Base-by-base conservation (phyloP, 1,284 basidiomycete genomes). In the Trichosporon sp. region DNA sequence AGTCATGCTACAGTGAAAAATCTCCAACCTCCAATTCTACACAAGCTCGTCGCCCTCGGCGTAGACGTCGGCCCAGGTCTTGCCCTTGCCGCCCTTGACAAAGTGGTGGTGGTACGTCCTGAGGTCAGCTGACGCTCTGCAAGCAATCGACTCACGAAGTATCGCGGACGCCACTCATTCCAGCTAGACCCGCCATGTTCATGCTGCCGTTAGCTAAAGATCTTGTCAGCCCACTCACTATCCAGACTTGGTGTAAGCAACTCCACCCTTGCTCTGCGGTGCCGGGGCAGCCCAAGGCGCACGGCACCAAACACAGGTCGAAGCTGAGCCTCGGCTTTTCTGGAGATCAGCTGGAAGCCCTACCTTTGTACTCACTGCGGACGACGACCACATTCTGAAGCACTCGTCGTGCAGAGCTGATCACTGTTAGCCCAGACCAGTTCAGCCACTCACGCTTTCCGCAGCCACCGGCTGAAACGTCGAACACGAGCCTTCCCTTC, bases 361-460 rank as follows among this genome's bases (percentile, higher is more conserved):
- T 7, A 13, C 15, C 12, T 11, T 13, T 38, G 21, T 23, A 75
- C 76, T 69, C 47, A 77, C 78, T 12, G 73, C 74, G 31, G 76
- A 75, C 2, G 44, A 60, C 1, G 72, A 70, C 78, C 78, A 80
- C 75, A 76, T 77, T 2, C 70, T 44, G 68, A 79, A 79, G 65
- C 78, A 80, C 67, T 76, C 65, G 23, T 47, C 69, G 60, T 80
- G 78, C 18, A 79, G 67, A 7, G 75, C 78, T 80, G 65, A 6
- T 8, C 3, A 9, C 8, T 15, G 35, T 27, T 5, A 27, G 62
- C 3, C 1, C 3, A 15, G 18, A 15, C 2, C 8, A 2, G 6
- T 2, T 3, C 12, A 9, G 6, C n/a, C 21, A 71, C 77, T 66
- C 27, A 79, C 78, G 72, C 47, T 76, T 77, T 1, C 79, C 79